Evolutionary conservation across 495 filamentous ascomycete genomes (phyloP), one percentile per base, ranked within the genome.

Genomic region (Bryoglossum gracile): DNA sequence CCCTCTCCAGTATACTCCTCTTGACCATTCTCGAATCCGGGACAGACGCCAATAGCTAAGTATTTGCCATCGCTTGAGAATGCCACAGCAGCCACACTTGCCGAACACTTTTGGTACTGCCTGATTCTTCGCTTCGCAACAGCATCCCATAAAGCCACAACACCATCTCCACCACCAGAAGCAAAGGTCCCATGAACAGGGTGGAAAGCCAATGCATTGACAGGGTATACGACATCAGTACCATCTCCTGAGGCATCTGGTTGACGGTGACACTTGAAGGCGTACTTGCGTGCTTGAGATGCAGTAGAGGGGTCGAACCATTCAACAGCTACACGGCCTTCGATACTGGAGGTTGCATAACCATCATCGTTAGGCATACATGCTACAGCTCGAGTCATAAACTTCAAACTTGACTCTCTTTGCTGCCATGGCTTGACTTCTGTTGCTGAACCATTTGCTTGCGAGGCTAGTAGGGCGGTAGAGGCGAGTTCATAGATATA

Each of bases 251-350:
- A 38, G 18, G 44, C 35, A 52, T 51, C 52, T 13, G 53, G 50
- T 64, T 92, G 84, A 9, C 92, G 81, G 67, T 98, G 92, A 67
- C 92, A 98, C 63, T 98, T 98, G 74, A 98, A 98, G 8, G 92
- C 92, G 70, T 96, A 98, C 59, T 95, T 97, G 47, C 90, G 75
- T 14, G 84, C 83, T 65, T 96, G 88, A 3, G 86, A 89, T 59
- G 86, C 81, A 24, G 80, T 70, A 6, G 79, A 84, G 10, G 90
- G 83, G 60, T 96, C 92, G 68, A 97, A 96, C 86, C 90, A 97
- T 61, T 98, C 92, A 1, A 98, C 92, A 0, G 89, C 91, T 0
- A 96, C 86, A 54, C 92, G 79, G 11, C 92, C 92, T 60, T 98
- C 92, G 62, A 98, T 96, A 52, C 78, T 84, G 16, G 77, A 82